Conservation (phyloP, 768 basidiomycete genomes). For the Tulasnella sp. region DNA sequence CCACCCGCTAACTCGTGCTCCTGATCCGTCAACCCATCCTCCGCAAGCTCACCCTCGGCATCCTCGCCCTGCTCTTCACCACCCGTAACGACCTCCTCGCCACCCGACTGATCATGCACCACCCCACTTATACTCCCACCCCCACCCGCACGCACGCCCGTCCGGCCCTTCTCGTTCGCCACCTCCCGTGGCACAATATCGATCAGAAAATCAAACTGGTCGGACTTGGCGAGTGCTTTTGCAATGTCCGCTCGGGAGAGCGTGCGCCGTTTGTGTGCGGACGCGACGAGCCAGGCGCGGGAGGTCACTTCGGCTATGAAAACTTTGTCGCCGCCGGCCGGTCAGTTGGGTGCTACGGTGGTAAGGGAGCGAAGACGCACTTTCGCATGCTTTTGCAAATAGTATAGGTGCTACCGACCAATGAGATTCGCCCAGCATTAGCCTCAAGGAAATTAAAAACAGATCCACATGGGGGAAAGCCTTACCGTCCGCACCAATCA, state of each 20-base stretch:
- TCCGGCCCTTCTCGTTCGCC: conserved; percentile 11
- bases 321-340: conserved; percentile 41
- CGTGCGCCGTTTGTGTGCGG: conserved; percentile 92
- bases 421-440: background rate
- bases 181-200: conserved; percentile 91
- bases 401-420: conserved; percentile 63
- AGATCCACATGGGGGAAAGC: background rate
- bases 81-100: background rate
- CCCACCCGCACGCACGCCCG: background rate
- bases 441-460: background rate
- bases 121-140: too few relatives aligned
- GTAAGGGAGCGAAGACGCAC: conserved; percentile 31
- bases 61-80: background rate
- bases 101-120: background rate
- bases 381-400: conserved; percentile 97
- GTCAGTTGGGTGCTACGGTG: background rate
- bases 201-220: conserved; percentile 96
- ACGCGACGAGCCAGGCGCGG: conserved; percentile 88
- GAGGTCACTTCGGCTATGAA: conserved; percentile 97
- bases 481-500: conserved; percentile 94
- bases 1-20: too few relatives aligned
- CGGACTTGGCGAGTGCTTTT: conserved; percentile 80
- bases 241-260: conserved; percentile 88
- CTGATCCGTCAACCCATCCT: too few relatives aligned
- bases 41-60: background rate